Evolutionary conservation across 2,329 filamentous ascomycete species (phyloP).

Genomic region (Talaromyces sp.): DNA sequence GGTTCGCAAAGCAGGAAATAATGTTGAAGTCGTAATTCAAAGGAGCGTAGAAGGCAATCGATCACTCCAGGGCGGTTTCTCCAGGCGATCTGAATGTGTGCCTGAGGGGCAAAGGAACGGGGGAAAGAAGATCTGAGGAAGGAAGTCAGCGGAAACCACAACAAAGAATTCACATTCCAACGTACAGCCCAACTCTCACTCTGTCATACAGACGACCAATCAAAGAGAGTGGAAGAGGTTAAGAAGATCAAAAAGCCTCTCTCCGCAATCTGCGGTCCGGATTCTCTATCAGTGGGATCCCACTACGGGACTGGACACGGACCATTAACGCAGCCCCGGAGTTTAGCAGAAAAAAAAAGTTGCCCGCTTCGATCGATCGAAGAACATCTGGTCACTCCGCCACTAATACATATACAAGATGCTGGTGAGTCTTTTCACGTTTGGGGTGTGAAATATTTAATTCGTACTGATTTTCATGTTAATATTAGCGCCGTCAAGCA

Average conservation of each 20-base stretch:
- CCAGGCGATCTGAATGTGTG: constrained; percentile 20
- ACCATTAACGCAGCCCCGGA: constrained; percentile 34
- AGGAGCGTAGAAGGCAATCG: constrained; percentile 32
- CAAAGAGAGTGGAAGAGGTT: constrained; percentile 26
- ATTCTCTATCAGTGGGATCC: constrained; percentile 36
- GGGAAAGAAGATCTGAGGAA: constrained; percentile 15
- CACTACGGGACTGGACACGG: constrained; percentile 30
- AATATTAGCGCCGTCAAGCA: constrained; percentile 66
- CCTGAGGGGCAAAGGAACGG: constrained; percentile 37
- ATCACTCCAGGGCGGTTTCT: constrained; percentile 25
- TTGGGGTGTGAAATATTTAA: no score
- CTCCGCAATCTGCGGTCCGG: constrained; percentile 27
- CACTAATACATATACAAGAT: constrained; percentile 24
- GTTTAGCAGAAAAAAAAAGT: constrained; percentile 41
- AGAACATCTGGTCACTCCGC: constrained; percentile 8
- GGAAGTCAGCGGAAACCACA: constrained; percentile 9
- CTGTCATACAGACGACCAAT: constrained; percentile 23
- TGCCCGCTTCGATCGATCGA: constrained; percentile 26
- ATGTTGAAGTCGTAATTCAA: constrained; percentile 18
- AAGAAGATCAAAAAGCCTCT: constrained; percentile 21
- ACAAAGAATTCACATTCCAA: not conserved
- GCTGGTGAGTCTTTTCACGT: constrained; percentile 30
- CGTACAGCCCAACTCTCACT: constrained; percentile 29
- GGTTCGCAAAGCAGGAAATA: not conserved
- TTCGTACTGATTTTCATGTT: no score